Percentiles rank a stretch among this genome's conserved stretches.
Evolutionary conservation across 2,329 filamentous ascomycete species (phyloP).

Genomic region (Epicoccum nigrum): DNA sequence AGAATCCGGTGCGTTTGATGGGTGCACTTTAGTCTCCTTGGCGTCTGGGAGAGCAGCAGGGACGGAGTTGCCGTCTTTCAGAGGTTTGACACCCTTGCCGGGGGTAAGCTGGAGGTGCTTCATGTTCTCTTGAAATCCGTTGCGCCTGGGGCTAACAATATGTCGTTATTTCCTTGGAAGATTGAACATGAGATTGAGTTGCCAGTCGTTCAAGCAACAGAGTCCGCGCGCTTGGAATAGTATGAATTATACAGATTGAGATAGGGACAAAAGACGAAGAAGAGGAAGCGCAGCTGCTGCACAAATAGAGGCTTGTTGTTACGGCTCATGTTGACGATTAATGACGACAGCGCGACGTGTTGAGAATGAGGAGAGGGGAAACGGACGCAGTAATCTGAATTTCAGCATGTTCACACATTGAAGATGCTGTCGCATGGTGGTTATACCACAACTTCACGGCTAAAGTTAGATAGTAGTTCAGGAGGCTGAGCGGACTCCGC

Average conservation of each 20-base stretch:
- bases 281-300: slow-evolving; percentile 34
- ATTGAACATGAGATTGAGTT: slow-evolving; percentile 1
- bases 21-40: slow-evolving; percentile 55
- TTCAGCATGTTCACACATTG: neutral
- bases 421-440: neutral
- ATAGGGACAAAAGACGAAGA: slow-evolving; percentile 36
- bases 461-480: slow-evolving; percentile 6
- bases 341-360: slow-evolving; percentile 33
- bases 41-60: slow-evolving; percentile 50
- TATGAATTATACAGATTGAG: slow-evolving; percentile 33
- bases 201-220: slow-evolving; percentile 3
- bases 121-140: slow-evolving; percentile 30
- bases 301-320: slow-evolving; percentile 28
- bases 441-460: neutral
- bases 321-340: slow-evolving; percentile 13
- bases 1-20: slow-evolving; percentile 44
- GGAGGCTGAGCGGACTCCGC: slow-evolving; percentile 9
- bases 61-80: slow-evolving; percentile 44
- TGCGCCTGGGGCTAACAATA: neutral
- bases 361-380: slow-evolving; percentile 21
- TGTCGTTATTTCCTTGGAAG: neutral
- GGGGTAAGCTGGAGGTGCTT: slow-evolving; percentile 52
- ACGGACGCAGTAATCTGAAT: neutral
- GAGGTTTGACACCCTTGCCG: slow-evolving; percentile 45
- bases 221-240: slow-evolving; percentile 11